Conservation (phyloP, 169 alveolate genomes). For the Prorocentrum cordatum region DNA sequence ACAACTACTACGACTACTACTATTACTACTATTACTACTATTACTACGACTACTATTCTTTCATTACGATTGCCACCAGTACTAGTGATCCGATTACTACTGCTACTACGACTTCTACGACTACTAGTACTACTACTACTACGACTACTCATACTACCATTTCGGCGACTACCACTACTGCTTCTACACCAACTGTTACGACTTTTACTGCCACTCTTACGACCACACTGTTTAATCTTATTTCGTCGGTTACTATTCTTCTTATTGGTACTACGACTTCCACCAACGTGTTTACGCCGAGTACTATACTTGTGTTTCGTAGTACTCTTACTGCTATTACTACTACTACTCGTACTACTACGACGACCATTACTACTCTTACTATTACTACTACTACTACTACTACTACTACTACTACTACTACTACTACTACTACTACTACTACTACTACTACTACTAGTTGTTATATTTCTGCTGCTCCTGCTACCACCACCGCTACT, state of each 20-base stretch:
- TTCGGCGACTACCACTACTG: not conserved
- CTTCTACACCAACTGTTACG: not conserved
- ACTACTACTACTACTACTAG: not conserved
- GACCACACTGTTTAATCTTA: not conserved
- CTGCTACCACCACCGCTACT: not conserved
- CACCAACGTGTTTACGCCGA: not conserved
- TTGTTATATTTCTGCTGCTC: not conserved
- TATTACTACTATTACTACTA: not conserved
- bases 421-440: not conserved
- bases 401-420: not conserved
- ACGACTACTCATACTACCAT: not conserved
- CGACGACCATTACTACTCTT: not conserved
- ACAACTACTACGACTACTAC: not conserved
- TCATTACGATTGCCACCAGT: not conserved
- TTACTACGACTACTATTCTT: not conserved
- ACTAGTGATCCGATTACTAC: not conserved
- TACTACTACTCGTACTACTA: not conserved
- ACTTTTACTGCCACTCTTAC: not conserved
- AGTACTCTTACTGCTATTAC: too few species aligned
- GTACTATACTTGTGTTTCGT: too few species aligned
- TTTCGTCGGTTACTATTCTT: not conserved
- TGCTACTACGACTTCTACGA: not conserved
- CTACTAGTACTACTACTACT: not conserved
- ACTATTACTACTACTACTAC: not conserved
- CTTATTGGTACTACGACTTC: not conserved